Evolutionary conservation across 2,329 filamentous ascomycete species (phyloP).

Genomic region (Hypoxylon sp.): DNA sequence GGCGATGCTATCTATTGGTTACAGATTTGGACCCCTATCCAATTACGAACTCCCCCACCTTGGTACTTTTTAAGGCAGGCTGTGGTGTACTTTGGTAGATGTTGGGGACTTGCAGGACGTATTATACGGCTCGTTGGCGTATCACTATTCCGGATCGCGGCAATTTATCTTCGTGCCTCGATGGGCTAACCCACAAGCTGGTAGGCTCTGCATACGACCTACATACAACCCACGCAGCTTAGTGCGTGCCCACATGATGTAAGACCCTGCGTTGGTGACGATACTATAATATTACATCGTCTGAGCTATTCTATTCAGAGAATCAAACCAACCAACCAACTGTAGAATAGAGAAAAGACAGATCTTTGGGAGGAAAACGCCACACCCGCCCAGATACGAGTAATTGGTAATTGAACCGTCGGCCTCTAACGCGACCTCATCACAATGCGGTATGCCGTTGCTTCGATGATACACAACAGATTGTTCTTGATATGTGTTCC

Average conservation of each 20-base stretch:
- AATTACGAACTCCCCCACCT: slow-evolving; percentile 23
- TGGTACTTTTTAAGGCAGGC: slow-evolving; percentile 27
- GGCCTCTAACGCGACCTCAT: slow-evolving; percentile 8
- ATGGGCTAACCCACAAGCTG: slow-evolving; percentile 34
- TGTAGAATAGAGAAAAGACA: slow-evolving; percentile 7
- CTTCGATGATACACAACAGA: slow-evolving; percentile 29
- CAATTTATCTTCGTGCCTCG: slow-evolving; percentile 31
- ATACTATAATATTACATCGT: slow-evolving; percentile 22
- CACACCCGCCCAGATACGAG: slow-evolving; percentile 18
- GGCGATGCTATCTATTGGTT: slow-evolving; percentile 25
- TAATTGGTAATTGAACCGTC: slow-evolving; percentile 14
- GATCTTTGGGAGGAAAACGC: slow-evolving; percentile 24
- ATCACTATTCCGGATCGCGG: slow-evolving; percentile 31
- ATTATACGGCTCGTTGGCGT: slow-evolving; percentile 27
- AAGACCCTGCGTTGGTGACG: slow-evolving; percentile 44
- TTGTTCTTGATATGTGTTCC: slow-evolving; percentile 12
- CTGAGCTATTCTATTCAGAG: slow-evolving; percentile 7
- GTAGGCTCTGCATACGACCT: slow-evolving; percentile 35
- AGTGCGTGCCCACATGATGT: slow-evolving; percentile 40
- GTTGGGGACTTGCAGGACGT: slow-evolving; percentile 16
- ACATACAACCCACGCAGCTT: slow-evolving; percentile 1
- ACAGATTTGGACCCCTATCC: slow-evolving; percentile 19
- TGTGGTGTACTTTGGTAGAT: slow-evolving; percentile 20
- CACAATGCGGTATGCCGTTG: slow-evolving; percentile 10
- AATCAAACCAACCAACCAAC: slow-evolving; percentile 30